A percentile compares a stretch with the other conserved stretches of the same genome.
phyloP scores from a whole-genome alignment of 2,329 filamentous ascomycete species.

The Diaporthe velutina region DNA sequence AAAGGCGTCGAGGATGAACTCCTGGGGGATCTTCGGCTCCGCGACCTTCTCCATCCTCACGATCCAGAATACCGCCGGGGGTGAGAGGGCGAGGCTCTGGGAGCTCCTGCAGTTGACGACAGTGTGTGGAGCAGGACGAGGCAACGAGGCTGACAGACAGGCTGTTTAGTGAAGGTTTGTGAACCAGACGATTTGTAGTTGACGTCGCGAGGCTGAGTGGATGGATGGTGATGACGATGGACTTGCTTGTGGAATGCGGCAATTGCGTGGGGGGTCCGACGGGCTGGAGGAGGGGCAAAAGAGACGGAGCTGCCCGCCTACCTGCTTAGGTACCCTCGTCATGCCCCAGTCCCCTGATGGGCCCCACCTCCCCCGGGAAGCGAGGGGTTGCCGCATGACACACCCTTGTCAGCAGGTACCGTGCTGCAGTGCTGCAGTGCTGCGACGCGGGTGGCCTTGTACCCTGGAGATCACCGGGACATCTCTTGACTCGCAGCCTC shows the following conservation, averaged over 20 bases:
- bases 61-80: neutral
- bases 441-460: neutral
- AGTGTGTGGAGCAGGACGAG: neutral
- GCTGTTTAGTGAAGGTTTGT: neutral
- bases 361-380: neutral
- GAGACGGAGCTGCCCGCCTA: slow-evolving; percentile 18
- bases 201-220: slow-evolving; percentile 17
- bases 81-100: neutral
- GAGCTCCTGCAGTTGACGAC: neutral
- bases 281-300: slow-evolving; percentile 6
- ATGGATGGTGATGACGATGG: neutral
- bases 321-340: too few species aligned
- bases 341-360: neutral
- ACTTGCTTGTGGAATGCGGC: neutral
- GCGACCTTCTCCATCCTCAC: slow-evolving; percentile 30
- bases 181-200: too few species aligned
- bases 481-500: neutral
- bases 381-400: slow-evolving; percentile 14
- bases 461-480: slow-evolving; percentile 1
- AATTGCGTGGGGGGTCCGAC: slow-evolving; percentile 31
- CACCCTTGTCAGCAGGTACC: slow-evolving; percentile 22
- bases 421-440: neutral
- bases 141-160: slow-evolving; percentile 22
- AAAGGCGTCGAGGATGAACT: slow-evolving; percentile 95
- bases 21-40: slow-evolving; percentile 73